Base-by-base conservation (phyloP, 208 protist genomes). In the Trypanosomatidae sp. region DNA sequence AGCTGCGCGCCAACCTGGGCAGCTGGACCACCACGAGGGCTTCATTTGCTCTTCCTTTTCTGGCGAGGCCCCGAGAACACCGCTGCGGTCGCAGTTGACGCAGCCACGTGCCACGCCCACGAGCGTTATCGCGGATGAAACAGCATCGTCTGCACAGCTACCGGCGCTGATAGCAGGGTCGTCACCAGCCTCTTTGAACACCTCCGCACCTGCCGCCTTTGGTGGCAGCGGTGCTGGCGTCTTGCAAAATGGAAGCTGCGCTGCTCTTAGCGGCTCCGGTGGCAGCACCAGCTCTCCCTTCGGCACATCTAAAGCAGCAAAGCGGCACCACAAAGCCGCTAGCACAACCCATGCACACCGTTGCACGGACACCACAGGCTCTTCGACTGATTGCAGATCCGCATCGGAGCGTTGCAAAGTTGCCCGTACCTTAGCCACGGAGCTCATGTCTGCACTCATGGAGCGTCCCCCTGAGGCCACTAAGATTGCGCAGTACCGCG, bases 401-500 rank as follows among this genome's bases (percentile, higher is more conserved):
- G 43, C 66, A 5, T 39, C 60, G 17, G 81, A 86, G 53, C 73
- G 67, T 7, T 88, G 89, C 78, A 79, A 73, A 7, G 75, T 69
- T 3, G 82, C 79, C 3, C 80, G 84, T 44, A 60, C 77, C 22
- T 46, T 93, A 39, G 89, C 89, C 3, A 77, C 76, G 12, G 83
- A 86, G 53, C 86, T 84, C 77, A 84, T 93, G 74, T 86, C 84
- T 6, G 43, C 69, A 13, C 69, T 92, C 22, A 87, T 88, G 79
- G 66, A 85, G 22, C 64, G 71, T 25, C 79, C 83, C 3, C 85
- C 85, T 19, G 74, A 84, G 44, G 49, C 67, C 17, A 58, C 67
- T 2, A 66, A 59, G 25, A 77, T 87, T 30, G 53, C 62, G 22
- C 68, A 66, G 33, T 83, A 79, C 66, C 77, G 71, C 62, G 62